A percentile compares a stretch with the other conserved stretches of the same genome.
These are phyloP conservation scores for Diplosphaera chodatii DNA, from an alignment of 139 green algal genomes.

Conservation along the genomic window DNA sequence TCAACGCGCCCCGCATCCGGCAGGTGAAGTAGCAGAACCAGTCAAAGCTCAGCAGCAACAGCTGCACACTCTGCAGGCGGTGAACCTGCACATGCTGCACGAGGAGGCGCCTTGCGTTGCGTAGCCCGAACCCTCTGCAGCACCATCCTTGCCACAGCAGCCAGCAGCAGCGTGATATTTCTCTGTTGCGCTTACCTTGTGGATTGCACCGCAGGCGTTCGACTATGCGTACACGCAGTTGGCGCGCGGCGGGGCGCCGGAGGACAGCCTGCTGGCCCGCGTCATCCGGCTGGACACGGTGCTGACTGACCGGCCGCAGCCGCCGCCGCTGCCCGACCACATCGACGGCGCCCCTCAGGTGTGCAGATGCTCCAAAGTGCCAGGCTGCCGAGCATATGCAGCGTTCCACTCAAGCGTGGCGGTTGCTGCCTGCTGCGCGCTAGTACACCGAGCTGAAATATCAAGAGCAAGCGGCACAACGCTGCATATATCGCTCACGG, in stretches of 20 bases:
- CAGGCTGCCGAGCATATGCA: neutral
- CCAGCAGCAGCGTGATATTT: no score
- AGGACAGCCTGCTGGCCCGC: conserved; percentile 41
- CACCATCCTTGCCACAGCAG: neutral
- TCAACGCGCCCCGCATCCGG: conserved; percentile 39
- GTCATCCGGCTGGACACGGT: conserved; percentile 53
- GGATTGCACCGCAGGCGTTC: conserved; percentile 43
- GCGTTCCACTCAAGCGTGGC: no score
- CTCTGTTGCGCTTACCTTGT: neutral
- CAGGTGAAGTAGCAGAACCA: conserved; percentile 16
- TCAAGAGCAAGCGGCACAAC: no score
- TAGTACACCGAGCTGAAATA: no score
- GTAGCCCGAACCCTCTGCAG: neutral
- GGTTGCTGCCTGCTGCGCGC: no score
- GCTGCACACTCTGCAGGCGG: neutral
- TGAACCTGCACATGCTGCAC: neutral
- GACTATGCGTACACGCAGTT: conserved; percentile 53
- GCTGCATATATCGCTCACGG: no score
- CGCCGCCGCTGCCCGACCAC: neutral
- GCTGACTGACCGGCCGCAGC: conserved; percentile 20
- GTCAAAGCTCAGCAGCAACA: neutral
- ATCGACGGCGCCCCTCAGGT: neutral
- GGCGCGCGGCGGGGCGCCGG: conserved; percentile 14
- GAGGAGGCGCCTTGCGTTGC: neutral
- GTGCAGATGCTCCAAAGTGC: neutral